A percentile compares a stretch with the other conserved stretches of the same genome.
Conservation (phyloP, 192 early-diverging fungal species). For the Entrophospora sp. region DNA sequence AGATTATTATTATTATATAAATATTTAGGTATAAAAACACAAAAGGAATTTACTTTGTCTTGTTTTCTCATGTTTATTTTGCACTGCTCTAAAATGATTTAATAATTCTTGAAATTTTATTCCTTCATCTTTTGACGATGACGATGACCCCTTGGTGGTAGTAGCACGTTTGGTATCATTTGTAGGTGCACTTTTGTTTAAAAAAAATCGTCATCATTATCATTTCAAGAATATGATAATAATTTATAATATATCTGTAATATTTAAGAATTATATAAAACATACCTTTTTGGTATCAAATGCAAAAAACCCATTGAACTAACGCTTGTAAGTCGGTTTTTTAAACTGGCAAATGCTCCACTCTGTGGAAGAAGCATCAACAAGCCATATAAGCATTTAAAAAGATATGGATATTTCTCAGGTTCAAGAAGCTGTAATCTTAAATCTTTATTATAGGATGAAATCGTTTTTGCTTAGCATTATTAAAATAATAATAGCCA, state of each 20-base stretch:
- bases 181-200: conserved; percentile 21
- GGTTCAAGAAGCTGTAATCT: conserved; percentile 92
- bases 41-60: conserved; percentile 31
- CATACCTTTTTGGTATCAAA: conserved; percentile 46
- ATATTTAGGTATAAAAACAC: neutral
- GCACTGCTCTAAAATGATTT: conserved; percentile 64
- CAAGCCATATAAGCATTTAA: conserved; percentile 90
- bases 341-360: conserved; percentile 87
- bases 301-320: conserved; percentile 57
- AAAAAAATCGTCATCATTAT: conserved; percentile 10
- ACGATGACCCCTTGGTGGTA: neutral
- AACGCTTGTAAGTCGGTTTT: conserved; percentile 89
- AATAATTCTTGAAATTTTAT: conserved; percentile 63
- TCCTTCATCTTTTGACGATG: conserved; percentile 20
- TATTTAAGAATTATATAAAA: neutral
- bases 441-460: conserved; percentile 40
- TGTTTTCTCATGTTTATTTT: conserved; percentile 64
- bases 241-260: no score
- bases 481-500: neutral
- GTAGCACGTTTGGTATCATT: conserved; percentile 21
- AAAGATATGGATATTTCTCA: conserved; percentile 75
- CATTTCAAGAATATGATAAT: conserved; percentile 11
- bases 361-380: conserved; percentile 97
- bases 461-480: neutral
- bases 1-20: neutral